Base-by-base conservation (phyloP, 805 yeast genomes). In the Metschnikowia lochheadii region DNA sequence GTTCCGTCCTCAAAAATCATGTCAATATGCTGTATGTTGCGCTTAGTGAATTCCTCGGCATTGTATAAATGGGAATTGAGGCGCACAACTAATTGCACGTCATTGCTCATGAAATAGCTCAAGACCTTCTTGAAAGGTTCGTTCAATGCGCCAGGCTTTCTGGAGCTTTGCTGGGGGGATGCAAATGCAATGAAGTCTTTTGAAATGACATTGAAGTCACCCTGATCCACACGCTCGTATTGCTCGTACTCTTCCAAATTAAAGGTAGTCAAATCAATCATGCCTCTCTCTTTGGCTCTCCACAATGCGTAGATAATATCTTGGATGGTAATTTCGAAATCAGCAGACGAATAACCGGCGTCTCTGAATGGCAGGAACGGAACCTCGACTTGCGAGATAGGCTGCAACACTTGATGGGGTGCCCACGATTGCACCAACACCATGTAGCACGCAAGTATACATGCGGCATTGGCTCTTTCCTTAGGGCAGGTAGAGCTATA, bases 1-100 rank as follows among this genome's bases (percentile, higher is more conserved):
- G 98, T 90, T 31, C 99, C 99, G 67, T 94, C 99, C 60, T 94
- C 98, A 67, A 94, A 94, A 40, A 92, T 87, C 90, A 94, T 87
- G 67, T 94, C 99, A 17, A 92, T 76, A 67, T 94, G 99, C 61
- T 86, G 84, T 57, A 94, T 89, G 3, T 87, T 90, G 49, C 87
- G 73, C 56, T 83, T 83, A 56, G 86, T 88, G 64, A 94, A 94
- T 64, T 91, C 96, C 32, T 72, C 73, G 49, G 86, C 83, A 63
- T 92, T 94, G 71, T 94, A 94, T 43, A 94, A 76, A 60, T 89
- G 96, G 1, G 97, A 89, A 67, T 94, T 94, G 51, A 94, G 78
- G 62, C 99, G 80, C 21, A 94, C 96, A 13, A 94, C 97, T 56
- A 92, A 74, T 64, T 87, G 86, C 35, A 94, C 97, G 52, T 88